Evolutionary conservation across 129 eudicot species (phyloP), one percentile per base, ranked within the genome.

Genomic region (Silybum marianum): DNA sequence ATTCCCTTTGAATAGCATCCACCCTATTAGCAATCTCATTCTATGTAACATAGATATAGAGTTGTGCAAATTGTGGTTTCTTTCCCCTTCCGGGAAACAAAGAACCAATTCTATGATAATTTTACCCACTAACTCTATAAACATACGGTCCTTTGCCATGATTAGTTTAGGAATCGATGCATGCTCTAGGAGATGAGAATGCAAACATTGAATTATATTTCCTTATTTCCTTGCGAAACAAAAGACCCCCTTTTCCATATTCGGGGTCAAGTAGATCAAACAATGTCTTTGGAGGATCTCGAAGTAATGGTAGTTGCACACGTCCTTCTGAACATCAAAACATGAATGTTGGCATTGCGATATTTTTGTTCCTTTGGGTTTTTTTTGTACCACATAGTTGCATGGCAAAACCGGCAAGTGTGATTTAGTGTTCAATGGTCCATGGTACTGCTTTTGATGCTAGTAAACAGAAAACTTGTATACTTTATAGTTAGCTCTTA

Each of bases 161-260:
- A 21, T 72, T 72, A 3, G 65, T 21, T 2, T 7, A 9, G 1
- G 3, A 11, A 24, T 78, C 80, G n/a, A 46, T 24, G 23, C 18
- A 25, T 2, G 76, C 80, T 16, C 87, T 80, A 42, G 74, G 66
- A 5, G 87, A 78, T 2, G 86, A 77, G 51, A 83, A 83, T 3
- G 73, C 26, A 22, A 77, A 83, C 86, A 83, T 84, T 11, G 9
- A 19, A 51, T 79, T 84, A 19, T 72, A 84, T 65, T 63, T 9
- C 18, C 79, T 14, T n/a, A 79, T 84, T 42, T 72, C 68, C 32
- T 84, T 48, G 21, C 72, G 18, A 54, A 54, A 54, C 23, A 54
- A 6, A 54, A 54, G 9, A 54, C 65, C 65, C 21, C 2, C 18
- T 54, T 54, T 54, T 18, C 65, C 65, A 54, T 23, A 54, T 54